A percentile compares a stretch with the other conserved stretches of the same genome.
Evolutionary conservation across 169 alveolate species (phyloP).

Genomic region (Perkinsus olseni): DNA sequence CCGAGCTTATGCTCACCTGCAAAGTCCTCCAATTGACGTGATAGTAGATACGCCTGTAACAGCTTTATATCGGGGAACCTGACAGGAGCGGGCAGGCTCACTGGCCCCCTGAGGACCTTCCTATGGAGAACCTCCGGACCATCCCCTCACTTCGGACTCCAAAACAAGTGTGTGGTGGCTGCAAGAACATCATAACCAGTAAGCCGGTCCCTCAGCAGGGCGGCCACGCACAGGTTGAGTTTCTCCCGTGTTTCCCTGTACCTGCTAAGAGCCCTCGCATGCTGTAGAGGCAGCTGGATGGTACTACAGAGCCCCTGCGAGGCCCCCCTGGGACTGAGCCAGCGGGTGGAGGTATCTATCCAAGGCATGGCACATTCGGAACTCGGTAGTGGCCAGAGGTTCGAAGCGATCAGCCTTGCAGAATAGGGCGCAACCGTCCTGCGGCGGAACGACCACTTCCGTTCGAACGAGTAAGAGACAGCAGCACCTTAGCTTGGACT

Average conservation of each 20-base stretch:
- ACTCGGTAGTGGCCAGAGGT: background rate
- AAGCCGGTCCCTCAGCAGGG: background rate
- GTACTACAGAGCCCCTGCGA: background rate
- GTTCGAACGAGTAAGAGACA: no score
- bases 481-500: background rate
- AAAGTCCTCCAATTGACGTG: background rate
- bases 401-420: background rate
- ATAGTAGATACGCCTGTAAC: background rate
- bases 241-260: background rate
- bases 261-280: background rate
- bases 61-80: background rate
- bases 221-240: background rate
- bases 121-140: background rate
- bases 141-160: background rate
- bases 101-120: no score
- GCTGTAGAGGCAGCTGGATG: background rate
- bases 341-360: background rate
- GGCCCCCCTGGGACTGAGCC: background rate
- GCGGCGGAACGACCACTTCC: no score
- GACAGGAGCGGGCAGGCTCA: no score
- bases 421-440: background rate
- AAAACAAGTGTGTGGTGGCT: background rate
- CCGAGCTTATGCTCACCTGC: background rate
- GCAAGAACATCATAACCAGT: background rate
- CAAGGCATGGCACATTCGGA: background rate